Percentiles rank a stretch among this genome's conserved stretches.
phyloP scores from a whole-genome alignment of 2,329 filamentous ascomycete genomes.

The Alternaria gaisen region DNA sequence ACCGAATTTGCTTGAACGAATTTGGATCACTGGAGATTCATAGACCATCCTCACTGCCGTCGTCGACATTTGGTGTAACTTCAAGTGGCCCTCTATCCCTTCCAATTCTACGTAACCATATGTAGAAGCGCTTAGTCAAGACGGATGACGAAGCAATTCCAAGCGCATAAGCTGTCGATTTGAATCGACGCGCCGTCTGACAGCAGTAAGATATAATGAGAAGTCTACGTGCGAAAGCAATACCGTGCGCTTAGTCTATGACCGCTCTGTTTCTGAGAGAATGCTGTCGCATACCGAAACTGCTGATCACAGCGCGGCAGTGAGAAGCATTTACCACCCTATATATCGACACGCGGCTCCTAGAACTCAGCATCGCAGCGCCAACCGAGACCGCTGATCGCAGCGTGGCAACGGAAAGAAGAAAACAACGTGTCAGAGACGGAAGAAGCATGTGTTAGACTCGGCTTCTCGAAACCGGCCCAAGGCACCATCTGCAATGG shows the following conservation, averaged over 20 bases:
- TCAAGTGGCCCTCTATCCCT: neutral
- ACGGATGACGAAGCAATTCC: neutral
- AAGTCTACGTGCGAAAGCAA: neutral
- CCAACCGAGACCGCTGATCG: neutral
- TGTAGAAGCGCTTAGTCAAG: neutral
- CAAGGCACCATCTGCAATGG: neutral
- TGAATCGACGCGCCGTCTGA: neutral
- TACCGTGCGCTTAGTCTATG: neutral
- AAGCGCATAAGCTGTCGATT: neutral
- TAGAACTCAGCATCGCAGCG: neutral
- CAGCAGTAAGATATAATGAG: neutral
- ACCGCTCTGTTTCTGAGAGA: neutral
- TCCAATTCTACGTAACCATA: neutral
- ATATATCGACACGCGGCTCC: neutral
- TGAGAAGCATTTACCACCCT: neutral
- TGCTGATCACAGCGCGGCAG: neutral
- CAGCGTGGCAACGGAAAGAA: constrained; percentile 2
- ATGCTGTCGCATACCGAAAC: neutral
- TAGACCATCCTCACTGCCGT: no score
- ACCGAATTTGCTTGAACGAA: neutral
- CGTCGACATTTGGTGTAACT: neutral
- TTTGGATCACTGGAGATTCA: neutral
- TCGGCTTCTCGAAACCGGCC: neutral
- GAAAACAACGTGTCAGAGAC: neutral
- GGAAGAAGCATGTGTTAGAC: neutral